Percentiles rank a stretch among this genome's conserved stretches.
phyloP scores from a whole-genome alignment of 2,329 filamentous ascomycete genomes.

The Lachnellula occidentalis region DNA sequence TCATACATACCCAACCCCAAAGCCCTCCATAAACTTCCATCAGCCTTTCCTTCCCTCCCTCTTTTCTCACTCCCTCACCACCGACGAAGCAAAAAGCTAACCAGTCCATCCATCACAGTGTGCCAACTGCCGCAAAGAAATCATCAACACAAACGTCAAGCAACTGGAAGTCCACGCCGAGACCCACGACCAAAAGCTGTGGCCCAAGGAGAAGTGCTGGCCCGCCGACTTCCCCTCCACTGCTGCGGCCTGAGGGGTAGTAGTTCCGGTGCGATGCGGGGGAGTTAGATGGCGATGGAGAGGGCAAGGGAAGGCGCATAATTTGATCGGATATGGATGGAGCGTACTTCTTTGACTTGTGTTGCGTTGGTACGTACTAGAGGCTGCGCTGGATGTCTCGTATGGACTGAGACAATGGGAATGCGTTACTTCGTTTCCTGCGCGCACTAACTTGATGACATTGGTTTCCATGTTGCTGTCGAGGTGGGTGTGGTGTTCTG shows the following conservation, averaged over 20 bases:
- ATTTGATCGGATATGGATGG: neutral
- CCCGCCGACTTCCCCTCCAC: constrained; percentile 40
- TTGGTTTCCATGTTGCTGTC: too few species aligned
- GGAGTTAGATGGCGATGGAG: neutral
- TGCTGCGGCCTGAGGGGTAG: constrained; percentile 2
- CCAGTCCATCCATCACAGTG: constrained; percentile 32
- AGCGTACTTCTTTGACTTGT: neutral
- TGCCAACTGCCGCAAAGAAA: constrained; percentile 45
- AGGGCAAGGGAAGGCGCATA: neutral
- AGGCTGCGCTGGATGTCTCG: neutral
- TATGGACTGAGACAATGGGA: neutral
- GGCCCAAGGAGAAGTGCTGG: constrained; percentile 56
- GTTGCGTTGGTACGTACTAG: neutral
- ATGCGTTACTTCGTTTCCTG: neutral
- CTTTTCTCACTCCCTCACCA: neutral
- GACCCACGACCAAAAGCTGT: constrained; percentile 44
- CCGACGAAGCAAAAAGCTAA: neutral
- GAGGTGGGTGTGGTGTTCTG: too few species aligned
- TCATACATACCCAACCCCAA: neutral
- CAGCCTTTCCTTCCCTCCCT: neutral
- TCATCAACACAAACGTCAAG: constrained; percentile 45
- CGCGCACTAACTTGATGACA: too few species aligned
- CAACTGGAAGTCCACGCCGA: constrained; percentile 48
- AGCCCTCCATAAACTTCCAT: too few species aligned
- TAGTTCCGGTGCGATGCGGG: constrained; percentile 3